Evolutionary conservation across 2,329 filamentous ascomycete species (phyloP).

Genomic region (Beauveria sp.): DNA sequence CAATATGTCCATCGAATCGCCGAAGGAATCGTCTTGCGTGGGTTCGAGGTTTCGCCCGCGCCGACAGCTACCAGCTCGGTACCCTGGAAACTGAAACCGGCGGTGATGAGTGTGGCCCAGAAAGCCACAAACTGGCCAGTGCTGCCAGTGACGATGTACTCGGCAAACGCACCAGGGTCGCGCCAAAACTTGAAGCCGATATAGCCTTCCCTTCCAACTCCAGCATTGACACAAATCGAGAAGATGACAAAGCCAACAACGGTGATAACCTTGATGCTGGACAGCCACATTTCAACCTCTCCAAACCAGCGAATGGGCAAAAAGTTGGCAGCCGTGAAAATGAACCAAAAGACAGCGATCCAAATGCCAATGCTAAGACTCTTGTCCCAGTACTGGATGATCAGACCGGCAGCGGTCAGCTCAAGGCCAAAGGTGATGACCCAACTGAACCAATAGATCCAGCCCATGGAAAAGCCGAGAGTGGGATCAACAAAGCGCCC

Average conservation of each 20-base stretch:
- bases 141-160: conserved; percentile 46
- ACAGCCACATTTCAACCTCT: conserved; percentile 73
- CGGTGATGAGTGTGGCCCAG: conserved; percentile 61
- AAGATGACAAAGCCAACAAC: conserved; percentile 71
- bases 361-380: conserved; percentile 60
- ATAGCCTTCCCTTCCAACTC: conserved; percentile 60
- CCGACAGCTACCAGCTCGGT: conserved; percentile 70
- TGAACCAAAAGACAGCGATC: conserved; percentile 64
- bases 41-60: conserved; percentile 70
- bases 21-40: conserved; percentile 61
- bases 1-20: conserved; percentile 71
- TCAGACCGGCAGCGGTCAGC: conserved; percentile 62
- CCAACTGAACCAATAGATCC: conserved; percentile 80
- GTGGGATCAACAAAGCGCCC: conserved; percentile 66
- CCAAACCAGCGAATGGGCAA: conserved; percentile 66
- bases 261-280: conserved; percentile 68
- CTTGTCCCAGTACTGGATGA: conserved; percentile 67
- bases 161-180: conserved; percentile 59
- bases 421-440: conserved; percentile 66
- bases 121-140: conserved; percentile 60
- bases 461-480: conserved; percentile 70
- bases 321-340: conserved; percentile 63
- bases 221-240: conserved; percentile 66
- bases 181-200: conserved; percentile 68
- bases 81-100: conserved; percentile 64